Conservation (phyloP, 495 filamentous ascomycete genomes). For the Xylaria bambusicola region DNA sequence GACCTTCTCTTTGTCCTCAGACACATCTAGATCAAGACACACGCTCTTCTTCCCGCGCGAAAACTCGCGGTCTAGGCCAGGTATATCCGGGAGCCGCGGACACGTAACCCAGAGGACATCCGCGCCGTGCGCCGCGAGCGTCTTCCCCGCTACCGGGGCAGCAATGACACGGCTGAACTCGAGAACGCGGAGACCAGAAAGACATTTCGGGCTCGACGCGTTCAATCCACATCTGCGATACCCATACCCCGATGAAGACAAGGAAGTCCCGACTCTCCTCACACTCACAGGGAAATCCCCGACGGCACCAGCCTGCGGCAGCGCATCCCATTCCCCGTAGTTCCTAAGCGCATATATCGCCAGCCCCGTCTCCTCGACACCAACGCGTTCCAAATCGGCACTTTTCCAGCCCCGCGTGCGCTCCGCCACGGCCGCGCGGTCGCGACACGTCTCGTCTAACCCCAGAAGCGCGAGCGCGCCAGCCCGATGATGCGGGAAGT, state of each 20-base stretch:
- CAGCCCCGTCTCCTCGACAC: constrained; percentile 24
- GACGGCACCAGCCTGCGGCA: constrained; percentile 40
- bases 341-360: constrained; percentile 45
- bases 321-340: constrained; percentile 44
- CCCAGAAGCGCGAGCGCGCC: constrained; percentile 41
- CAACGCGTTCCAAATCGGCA: constrained; percentile 42
- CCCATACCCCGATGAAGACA: background rate
- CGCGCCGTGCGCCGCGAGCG: constrained; percentile 54
- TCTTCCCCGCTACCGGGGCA: constrained; percentile 48
- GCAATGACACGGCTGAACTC: constrained; percentile 50
- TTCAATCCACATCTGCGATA: background rate
- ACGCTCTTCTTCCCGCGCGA: constrained; percentile 52
- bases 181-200: constrained; percentile 53
- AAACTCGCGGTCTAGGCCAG: constrained; percentile 59
- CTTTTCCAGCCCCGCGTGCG: constrained; percentile 35
- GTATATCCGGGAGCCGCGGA: constrained; percentile 55
- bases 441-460: constrained; percentile 21
- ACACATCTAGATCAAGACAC: constrained; percentile 47
- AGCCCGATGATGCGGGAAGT: constrained; percentile 43
- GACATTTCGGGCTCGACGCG: constrained; percentile 25
- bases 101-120: constrained; percentile 57
- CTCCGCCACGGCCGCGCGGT: constrained; percentile 36
- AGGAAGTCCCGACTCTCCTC: constrained; percentile 27
- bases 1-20: constrained; percentile 45
- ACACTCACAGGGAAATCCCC: constrained; percentile 44